Evolutionary conservation across 805 yeast species (phyloP).

Genomic region (Yamadazyma laniorum): DNA sequence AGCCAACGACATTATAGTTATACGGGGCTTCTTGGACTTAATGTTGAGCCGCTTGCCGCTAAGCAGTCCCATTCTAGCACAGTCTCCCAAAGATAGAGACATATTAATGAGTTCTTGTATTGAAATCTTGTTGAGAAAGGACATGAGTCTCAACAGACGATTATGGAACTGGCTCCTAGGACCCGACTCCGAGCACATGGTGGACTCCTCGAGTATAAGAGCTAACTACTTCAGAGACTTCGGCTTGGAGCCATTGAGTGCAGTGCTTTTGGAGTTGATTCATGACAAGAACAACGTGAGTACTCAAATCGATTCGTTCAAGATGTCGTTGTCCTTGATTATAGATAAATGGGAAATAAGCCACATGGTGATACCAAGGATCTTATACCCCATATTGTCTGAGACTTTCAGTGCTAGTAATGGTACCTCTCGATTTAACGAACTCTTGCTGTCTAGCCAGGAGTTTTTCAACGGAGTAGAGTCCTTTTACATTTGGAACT

Average conservation of each 20-base stretch:
- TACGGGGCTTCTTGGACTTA: constrained; percentile 86
- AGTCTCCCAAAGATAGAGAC: constrained; percentile 54
- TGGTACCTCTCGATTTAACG: constrained; percentile 41
- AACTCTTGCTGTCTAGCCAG: constrained; percentile 43
- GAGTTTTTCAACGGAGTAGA: constrained; percentile 86
- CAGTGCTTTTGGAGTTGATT: constrained; percentile 54
- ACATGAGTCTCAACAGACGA: constrained; percentile 92
- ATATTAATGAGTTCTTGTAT: constrained; percentile 62
- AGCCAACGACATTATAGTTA: constrained; percentile 60
- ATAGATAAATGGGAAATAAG: constrained; percentile 97
- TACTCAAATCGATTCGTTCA: constrained; percentile 51
- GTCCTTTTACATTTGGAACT: constrained; percentile 71
- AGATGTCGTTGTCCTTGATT: constrained; percentile 61
- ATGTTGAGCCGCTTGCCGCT: constrained; percentile 66
- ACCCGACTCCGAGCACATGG: constrained; percentile 46
- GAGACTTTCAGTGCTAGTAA: not conserved
- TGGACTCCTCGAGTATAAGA: constrained; percentile 23
- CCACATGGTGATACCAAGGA: constrained; percentile 61
- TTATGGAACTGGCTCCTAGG: constrained; percentile 93
- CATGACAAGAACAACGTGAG: constrained; percentile 22
- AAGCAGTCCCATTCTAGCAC: constrained; percentile 54
- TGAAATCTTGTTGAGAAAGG: constrained; percentile 69
- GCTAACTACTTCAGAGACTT: constrained; percentile 57
- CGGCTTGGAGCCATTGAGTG: constrained; percentile 50
- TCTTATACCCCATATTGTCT: constrained; percentile 59